Base-by-base conservation (phyloP, 2,329 filamentous ascomycete genomes). In the Pseudocercospora fuligena region DNA sequence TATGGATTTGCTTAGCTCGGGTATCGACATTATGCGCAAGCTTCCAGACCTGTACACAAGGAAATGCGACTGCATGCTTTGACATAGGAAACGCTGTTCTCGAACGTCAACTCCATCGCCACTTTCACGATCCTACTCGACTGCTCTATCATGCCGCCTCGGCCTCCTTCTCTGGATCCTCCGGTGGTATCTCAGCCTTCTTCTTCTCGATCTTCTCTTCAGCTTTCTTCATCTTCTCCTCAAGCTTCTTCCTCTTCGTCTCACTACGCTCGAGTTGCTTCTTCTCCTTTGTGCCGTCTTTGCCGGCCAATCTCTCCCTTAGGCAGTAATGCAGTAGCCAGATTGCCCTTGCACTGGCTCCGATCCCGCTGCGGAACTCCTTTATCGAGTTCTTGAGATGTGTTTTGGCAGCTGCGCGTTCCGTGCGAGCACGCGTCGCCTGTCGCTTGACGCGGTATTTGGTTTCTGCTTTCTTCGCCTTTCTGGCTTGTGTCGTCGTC, bases 391-490 rank as follows among this genome's bases (percentile, higher is more conserved):
- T 68, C 43, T 68, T 68, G 59, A 70, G 29, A 33, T 70, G 68
- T 9, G 61, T 61, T 36, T 66, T 70, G 51, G 68, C 62, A 8
- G 66, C 62, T 11, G 66, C 47, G 40, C 66, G 66, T 25, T 70
- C 65, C 5, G 27, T 63, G n/a, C 68, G 51, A 21, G 68, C 66
- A 14, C 63, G 60, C 14, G 64, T 60, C 16, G 68, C 68, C 8
- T 67, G 29, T 8, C 61, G 62, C 33, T 65, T 66, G 7, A 61
- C 60, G 54, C 68, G 68, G 31, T 68, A 68, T 36, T 59, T 62
- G 4, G 64, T 46, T 49, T 70, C 68, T 11, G 68, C 68, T 27
- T 66, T 66, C 16, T 68, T 51, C 7, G 68, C 68, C 47, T 62
- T 61, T 11, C 54, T 51, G 36, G 65, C 62, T 5, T 64, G 66